Base-by-base conservation (phyloP, 768 basidiomycete genomes). In the Arthromyces matolae region DNA sequence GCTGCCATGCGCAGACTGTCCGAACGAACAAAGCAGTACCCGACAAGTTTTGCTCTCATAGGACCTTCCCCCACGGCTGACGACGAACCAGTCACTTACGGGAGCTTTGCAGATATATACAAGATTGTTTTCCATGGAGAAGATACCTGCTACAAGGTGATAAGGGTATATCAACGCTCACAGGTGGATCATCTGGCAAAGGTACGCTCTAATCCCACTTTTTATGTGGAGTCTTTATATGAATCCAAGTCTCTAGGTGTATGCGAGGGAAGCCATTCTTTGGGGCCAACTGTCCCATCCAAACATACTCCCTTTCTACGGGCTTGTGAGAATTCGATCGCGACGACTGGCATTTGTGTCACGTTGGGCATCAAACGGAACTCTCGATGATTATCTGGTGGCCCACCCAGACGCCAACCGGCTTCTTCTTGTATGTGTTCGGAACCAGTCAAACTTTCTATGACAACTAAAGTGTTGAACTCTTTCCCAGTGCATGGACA, bases 281-380 rank as follows among this genome's bases (percentile, higher is more conserved):
- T 69, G 64, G 67, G 58, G 60, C 23, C 66, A 69, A 38, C 49
- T 68, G 14, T 60, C 60, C 0, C 64, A 67, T 51, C 60, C 53
- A 16, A 64, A 66, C 39, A 45, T 66, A 10, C 50, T 67, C 16
- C 67, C 66, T 5, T 65, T 67, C 38, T 62, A 61, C 20, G 67
- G 67, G 4, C 35, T 62, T 19, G 60, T 57, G 48, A 53, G 50
- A 35, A 37, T 60, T 12, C 51, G 53, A 22, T 33, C 42, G n/a
- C n/a, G n/a, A 14, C 50, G 61, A 41, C 24, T 64, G 20, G 56
- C 60, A 27, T 57, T 75, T 13, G 63, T 73, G 33, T 72, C 72
- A 4, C 72, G 36, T 20, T 56, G 51, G 55, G 51, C 51, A 3
- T 38, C 44, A n/a, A 56, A 56, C 29, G 55, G 51, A 62, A 61